Base-by-base conservation (phyloP, 495 filamentous ascomycete species). In the Aspergillus olivimuriae region DNA sequence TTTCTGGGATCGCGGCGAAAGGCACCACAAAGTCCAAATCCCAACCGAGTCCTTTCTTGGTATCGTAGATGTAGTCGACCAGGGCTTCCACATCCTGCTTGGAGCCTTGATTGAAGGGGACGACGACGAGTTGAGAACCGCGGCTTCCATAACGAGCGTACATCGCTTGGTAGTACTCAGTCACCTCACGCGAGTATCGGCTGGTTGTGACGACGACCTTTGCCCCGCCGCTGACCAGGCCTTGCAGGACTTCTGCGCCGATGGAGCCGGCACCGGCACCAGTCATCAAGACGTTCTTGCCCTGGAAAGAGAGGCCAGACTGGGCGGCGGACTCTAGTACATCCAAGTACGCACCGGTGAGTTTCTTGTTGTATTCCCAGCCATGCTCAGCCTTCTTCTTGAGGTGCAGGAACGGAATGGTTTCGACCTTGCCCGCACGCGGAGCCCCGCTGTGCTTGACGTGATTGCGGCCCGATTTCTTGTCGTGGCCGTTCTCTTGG, bases 161-260 rank as follows among this genome's bases (percentile, higher is more conserved):
- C 89, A 99, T 97, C 34, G 86, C 82, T 69, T 97, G 92, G 69
- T 97, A 99, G 70, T 97, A 97, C 69, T 99, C 94, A 18, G 94
- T 99, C 39, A 97, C 92, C 59, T 96, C 86, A 28, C 88, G 88
- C 2, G 94, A 97, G 75, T 89, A 97, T 46, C 92, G 82, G 61
- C 87, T 94, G 21, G 92, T 97, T 7, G 92, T 97, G 43, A 99
- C 92, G 40, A 95, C 68, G 24, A 99, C 92, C 70, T 89, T 89
- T 52, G 91, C 92, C 56, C 92, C 92, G 64, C 94, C 92, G 57
- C 87, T 94, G 64, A 99, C 90, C 45, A 99, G 72, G 26, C 92
- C 92, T 65, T 97, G 90, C 10, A 99, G 76, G 33, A 99, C 91
- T 45, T 97, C 92, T n/a, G 94, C 94, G 57, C 90, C 92, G 55